A percentile compares a stretch with the other conserved stretches of the same genome.
These are phyloP conservation scores for Seiridium cupressi DNA, from an alignment of 2,329 filamentous ascomycete genomes.

Conservation along the genomic window DNA sequence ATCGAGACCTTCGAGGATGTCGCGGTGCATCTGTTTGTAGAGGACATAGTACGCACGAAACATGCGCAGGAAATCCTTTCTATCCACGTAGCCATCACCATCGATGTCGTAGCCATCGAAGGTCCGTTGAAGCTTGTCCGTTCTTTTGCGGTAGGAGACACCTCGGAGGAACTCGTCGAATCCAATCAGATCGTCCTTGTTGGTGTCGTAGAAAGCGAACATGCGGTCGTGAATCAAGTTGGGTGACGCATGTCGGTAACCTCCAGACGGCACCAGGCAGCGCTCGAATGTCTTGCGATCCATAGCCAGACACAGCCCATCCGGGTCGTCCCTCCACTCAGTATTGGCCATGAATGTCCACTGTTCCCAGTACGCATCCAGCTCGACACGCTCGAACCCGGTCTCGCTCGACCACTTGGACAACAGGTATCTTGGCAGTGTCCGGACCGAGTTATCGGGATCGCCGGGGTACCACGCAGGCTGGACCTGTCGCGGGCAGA, in stretches of 20 bases:
- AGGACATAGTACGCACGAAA: constrained; percentile 91
- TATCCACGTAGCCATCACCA: constrained; percentile 78
- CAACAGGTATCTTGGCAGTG: constrained; percentile 66
- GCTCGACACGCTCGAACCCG: constrained; percentile 78
- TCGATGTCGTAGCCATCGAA: constrained; percentile 93
- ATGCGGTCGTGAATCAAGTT: constrained; percentile 95
- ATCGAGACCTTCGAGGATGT: constrained; percentile 75
- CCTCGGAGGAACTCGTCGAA: constrained; percentile 91
- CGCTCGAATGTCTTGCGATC: constrained; percentile 91
- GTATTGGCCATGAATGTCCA: constrained; percentile 92
- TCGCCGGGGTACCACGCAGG: constrained; percentile 88
- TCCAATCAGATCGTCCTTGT: constrained; percentile 82
- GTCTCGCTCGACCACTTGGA: constrained; percentile 69
- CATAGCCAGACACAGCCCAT: constrained; percentile 76
- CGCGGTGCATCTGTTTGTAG: constrained; percentile 84
- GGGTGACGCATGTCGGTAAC: constrained; percentile 72
- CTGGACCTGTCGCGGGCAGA: constrained; percentile 77
- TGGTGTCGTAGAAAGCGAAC: constrained; percentile 94
- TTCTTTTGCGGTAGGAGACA: constrained; percentile 66
- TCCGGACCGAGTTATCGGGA: constrained; percentile 67
- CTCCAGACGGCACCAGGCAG: constrained; percentile 82
- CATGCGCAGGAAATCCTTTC: constrained; percentile 86
- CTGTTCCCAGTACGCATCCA: constrained; percentile 95
- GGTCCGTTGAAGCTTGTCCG: constrained; percentile 69
- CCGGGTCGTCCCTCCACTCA: constrained; percentile 79